A percentile compares a stretch with the other conserved stretches of the same genome.
These are phyloP conservation scores for Chlamydomonas sphaeroides DNA, from an alignment of 139 green algal species.

Conservation along the genomic window DNA sequence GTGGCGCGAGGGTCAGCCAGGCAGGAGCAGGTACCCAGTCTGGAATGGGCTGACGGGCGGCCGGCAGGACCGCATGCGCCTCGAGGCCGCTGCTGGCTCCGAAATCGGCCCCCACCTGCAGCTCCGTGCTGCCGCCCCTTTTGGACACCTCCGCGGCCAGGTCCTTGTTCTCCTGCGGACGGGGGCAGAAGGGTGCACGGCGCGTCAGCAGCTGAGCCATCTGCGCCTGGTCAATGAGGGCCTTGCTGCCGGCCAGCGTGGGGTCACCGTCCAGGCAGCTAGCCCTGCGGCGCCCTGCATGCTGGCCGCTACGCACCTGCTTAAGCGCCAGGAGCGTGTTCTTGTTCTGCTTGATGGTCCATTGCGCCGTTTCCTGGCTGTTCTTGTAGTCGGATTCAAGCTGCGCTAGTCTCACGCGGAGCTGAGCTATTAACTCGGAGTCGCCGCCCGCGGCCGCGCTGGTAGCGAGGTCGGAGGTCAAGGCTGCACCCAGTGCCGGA, in stretches of 20 bases:
- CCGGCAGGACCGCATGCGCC: too few species aligned
- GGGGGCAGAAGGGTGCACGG: too few species aligned
- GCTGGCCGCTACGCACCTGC: conserved; percentile 30
- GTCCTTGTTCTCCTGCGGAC: conserved; percentile 65
- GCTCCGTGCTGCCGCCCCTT: conserved; percentile 14
- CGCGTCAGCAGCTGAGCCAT: background rate
- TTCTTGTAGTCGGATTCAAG: conserved; percentile 60
- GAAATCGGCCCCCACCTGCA: conserved; percentile 24
- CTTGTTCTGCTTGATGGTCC: conserved; percentile 73
- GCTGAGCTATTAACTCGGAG: conserved; percentile 6
- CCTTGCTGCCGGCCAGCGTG: too few species aligned
- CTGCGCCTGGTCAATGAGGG: too few species aligned
- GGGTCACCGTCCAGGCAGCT: too few species aligned
- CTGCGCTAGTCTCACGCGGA: conserved; percentile 22
- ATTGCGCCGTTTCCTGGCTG: conserved; percentile 57
- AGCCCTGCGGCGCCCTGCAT: too few species aligned
- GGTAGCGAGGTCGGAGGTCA: too few species aligned
- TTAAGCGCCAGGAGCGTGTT: conserved; percentile 62
- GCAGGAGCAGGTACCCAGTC: too few species aligned
- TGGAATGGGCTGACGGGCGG: too few species aligned
- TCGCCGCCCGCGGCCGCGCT: background rate
- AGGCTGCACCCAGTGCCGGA: too few species aligned
- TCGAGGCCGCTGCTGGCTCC: too few species aligned
- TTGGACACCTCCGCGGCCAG: conserved; percentile 48
- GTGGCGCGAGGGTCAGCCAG: too few species aligned